Evolutionary conservation across 2,329 filamentous ascomycete species (phyloP).

Genomic region (Colletotrichum lentis): DNA sequence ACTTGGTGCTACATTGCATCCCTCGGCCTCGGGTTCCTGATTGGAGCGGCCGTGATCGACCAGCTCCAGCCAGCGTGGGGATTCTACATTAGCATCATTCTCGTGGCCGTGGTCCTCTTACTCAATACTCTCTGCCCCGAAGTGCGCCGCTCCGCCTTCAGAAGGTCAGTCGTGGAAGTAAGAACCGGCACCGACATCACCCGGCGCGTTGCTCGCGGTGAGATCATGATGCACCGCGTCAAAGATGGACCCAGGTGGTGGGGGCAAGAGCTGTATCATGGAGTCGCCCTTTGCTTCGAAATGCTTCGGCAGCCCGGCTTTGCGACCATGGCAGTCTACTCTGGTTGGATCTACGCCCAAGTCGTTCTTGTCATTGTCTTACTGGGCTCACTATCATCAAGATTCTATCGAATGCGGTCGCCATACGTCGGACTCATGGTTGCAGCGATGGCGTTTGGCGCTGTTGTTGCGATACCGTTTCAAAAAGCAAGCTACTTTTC

Average conservation of each 20-base stretch:
- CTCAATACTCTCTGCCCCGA: slow-evolving; percentile 78
- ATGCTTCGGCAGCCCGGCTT: slow-evolving; percentile 82
- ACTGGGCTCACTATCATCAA: slow-evolving; percentile 75
- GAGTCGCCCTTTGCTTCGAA: slow-evolving; percentile 68
- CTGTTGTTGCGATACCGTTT: slow-evolving; percentile 74
- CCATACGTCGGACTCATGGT: slow-evolving; percentile 73
- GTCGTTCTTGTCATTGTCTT: slow-evolving; percentile 77
- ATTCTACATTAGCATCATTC: slow-evolving; percentile 75
- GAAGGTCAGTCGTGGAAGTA: slow-evolving; percentile 73
- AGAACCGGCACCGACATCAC: slow-evolving; percentile 61
- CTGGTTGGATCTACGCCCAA: slow-evolving; percentile 81
- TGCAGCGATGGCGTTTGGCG: slow-evolving; percentile 72
- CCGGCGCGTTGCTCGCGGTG: slow-evolving; percentile 71
- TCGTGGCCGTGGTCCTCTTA: slow-evolving; percentile 70
- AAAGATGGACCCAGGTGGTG: slow-evolving; percentile 78
- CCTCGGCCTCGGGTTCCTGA: slow-evolving; percentile 74
- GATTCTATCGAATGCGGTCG: slow-evolving; percentile 70
- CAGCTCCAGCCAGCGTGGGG: slow-evolving; percentile 73
- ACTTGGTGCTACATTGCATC: slow-evolving; percentile 80
- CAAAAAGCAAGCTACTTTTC: slow-evolving; percentile 76
- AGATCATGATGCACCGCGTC: slow-evolving; percentile 78
- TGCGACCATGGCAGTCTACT: slow-evolving; percentile 74
- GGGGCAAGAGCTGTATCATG: slow-evolving; percentile 79
- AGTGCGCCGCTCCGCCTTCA: slow-evolving; percentile 73
- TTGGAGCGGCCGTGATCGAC: slow-evolving; percentile 75